Base-by-base conservation (phyloP, 2,329 filamentous ascomycete genomes). In the Dactylellina parvicollis region DNA sequence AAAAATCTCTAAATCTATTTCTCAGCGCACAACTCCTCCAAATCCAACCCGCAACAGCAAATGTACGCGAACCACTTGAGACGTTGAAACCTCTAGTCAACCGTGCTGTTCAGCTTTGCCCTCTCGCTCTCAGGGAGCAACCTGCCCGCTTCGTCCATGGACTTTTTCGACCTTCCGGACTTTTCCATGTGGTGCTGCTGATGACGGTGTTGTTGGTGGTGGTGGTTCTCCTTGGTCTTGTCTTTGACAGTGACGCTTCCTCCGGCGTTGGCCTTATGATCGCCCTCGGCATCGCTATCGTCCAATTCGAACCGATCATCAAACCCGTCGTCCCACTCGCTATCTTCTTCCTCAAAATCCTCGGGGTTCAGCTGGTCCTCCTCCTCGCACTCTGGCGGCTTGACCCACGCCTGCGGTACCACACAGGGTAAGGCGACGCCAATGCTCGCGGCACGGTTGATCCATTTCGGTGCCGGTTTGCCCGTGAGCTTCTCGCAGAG, bases 361-460 rank as follows among this genome's bases (percentile, higher is more conserved):
- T 72, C 67, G 20, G 67, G 40, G 12, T 72, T 72, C 70, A 74
- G 59, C 24, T 67, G 61, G 38, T 59, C 69, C 49, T 73, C 61
- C 50, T 74, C 57, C 28, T 91, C 89, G 78, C 87, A 89, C 77
- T 92, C 91, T 1, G 91, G 91, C 54, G 91, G 89, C 47, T 89
- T 86, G 75, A 95, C 87, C 91, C 91, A 95, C 78, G 93, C 91
- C 73, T 86, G 85, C 10, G 92, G 92, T 49, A 96, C 91, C 18
- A 96, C 86, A 79, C 92, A 96, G 12, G 92, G 92, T 34, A 96
- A 81, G 10, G 90, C 90, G 56, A 93, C 86, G 38, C 92, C 92
- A 75, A 96, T 91, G 76, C 86, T 89, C n/a, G 92, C 92, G 0
- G 92, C 92, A 62, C 92, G 86, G 78, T 96, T 96, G 60, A 96